Percentiles rank a stretch among this genome's conserved stretches.
Conservation (phyloP, 768 basidiomycete species). For the Leucocoprinus leucothites region DNA sequence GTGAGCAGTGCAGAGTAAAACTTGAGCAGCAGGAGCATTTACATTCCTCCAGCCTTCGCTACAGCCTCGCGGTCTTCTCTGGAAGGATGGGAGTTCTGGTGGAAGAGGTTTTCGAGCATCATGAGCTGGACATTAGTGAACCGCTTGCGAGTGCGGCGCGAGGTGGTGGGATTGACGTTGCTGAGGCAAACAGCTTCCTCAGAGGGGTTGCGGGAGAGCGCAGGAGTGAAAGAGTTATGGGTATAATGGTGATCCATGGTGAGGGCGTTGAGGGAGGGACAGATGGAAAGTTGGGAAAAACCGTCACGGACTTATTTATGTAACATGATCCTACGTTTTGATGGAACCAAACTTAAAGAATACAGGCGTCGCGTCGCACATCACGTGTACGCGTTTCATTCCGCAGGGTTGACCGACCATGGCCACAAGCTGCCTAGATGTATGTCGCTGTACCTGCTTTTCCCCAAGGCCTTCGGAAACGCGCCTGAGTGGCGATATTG, state of each 20-base stretch:
- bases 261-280: conserved; percentile 9
- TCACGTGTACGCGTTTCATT: conserved; percentile 9
- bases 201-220: conserved; percentile 53
- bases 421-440: not conserved
- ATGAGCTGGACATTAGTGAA: conserved; percentile 67
- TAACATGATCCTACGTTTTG: conserved; percentile 10
- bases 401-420: not conserved
- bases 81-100: conserved; percentile 71
- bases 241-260: conserved; percentile 13
- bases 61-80: conserved; percentile 67
- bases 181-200: conserved; percentile 27
- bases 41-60: conserved; percentile 63
- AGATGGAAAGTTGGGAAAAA: conserved; percentile 12
- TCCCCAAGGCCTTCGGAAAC: not conserved
- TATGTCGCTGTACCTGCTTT: not conserved
- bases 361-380: not conserved
- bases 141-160: conserved; percentile 64
- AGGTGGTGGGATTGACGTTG: conserved; percentile 24
- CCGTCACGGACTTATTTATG: conserved; percentile 15
- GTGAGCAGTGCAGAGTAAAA: not conserved
- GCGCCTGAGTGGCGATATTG: not conserved
- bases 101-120: conserved; percentile 72
- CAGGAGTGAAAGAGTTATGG: conserved; percentile 4
- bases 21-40: conserved; percentile 25
- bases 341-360: conserved; percentile 10